These are phyloP conservation scores for Phytophthora capsici DNA, from an alignment of 352 stramenopile genomes.

Conservation along the genomic window DNA sequence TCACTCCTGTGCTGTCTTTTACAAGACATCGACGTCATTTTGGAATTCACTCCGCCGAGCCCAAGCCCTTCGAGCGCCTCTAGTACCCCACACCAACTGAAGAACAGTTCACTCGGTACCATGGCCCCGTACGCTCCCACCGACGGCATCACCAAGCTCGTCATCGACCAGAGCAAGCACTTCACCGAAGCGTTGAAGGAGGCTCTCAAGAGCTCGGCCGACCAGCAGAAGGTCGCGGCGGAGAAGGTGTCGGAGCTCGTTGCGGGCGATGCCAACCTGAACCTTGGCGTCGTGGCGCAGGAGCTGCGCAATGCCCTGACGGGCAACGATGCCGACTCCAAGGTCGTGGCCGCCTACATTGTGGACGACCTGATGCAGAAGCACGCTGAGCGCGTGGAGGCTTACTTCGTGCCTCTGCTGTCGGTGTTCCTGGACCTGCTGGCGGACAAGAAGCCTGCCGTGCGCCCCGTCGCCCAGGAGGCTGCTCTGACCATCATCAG, in stretches of 20 bases:
- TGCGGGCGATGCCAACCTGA: constrained; percentile 72
- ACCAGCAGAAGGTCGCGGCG: constrained; percentile 84
- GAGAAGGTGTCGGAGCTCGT: constrained; percentile 88
- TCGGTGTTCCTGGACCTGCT: constrained; percentile 78
- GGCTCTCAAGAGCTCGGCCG: constrained; percentile 67
- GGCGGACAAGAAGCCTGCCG: constrained; percentile 83
- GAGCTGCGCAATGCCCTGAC: constrained; percentile 70
- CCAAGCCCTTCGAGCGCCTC: constrained; percentile 47
- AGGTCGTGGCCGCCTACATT: constrained; percentile 74
- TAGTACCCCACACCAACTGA: constrained; percentile 31
- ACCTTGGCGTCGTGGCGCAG: constrained; percentile 71
- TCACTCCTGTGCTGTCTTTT: too few relatives aligned
- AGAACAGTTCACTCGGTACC: constrained; percentile 42
- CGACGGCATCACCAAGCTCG: constrained; percentile 85
- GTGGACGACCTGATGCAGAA: constrained; percentile 90
- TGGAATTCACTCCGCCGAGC: constrained; percentile 75
- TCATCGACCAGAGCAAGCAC: constrained; percentile 91
- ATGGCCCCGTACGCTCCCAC: constrained; percentile 87
- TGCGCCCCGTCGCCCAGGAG: constrained; percentile 74
- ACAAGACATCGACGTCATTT: constrained; percentile 59
- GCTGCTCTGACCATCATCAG: constrained; percentile 83
- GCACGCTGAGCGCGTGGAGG: constrained; percentile 78
- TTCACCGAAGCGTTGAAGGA: constrained; percentile 87
- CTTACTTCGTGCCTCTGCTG: constrained; percentile 79
- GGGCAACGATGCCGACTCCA: constrained; percentile 65